A percentile compares a stretch with the other conserved stretches of the same genome.
These are phyloP conservation scores for Moricandia moricandioides DNA, from an alignment of 345 rosid genomes.

Conservation along the genomic window DNA sequence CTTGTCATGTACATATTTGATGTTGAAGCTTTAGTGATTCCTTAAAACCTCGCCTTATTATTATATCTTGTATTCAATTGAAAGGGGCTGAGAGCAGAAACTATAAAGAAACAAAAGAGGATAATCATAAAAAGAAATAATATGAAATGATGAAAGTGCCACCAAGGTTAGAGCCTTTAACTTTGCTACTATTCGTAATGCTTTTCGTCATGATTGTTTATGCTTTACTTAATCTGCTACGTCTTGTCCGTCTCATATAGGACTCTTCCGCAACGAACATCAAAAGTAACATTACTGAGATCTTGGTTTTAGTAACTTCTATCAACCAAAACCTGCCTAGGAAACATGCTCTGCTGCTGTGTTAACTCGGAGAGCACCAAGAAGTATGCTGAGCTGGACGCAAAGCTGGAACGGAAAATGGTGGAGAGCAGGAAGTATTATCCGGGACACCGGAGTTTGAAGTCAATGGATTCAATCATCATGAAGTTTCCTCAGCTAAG, in stretches of 20 bases:
- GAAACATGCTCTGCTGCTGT: conserved; percentile 47
- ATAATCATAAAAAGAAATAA: neutral
- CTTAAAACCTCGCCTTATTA: neutral
- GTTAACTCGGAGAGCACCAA: conserved; percentile 42
- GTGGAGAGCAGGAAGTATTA: conserved; percentile 54
- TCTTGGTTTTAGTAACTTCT: neutral
- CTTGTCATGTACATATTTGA: conserved; percentile 33
- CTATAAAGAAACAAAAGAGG: neutral
- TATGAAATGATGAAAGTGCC: conserved; percentile 31
- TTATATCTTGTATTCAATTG: neutral
- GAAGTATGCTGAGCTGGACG: conserved; percentile 62
- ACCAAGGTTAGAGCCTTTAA: conserved; percentile 28
- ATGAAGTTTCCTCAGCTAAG: conserved; percentile 65
- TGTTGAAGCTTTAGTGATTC: conserved; percentile 11
- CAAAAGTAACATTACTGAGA: conserved; percentile 11
- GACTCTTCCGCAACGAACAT: neutral
- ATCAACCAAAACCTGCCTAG: conserved; percentile 25
- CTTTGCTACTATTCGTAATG: conserved; percentile 22
- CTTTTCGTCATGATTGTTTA: conserved; percentile 29
- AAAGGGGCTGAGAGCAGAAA: neutral
- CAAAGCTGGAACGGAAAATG: conserved; percentile 68
- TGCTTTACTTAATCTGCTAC: conserved; percentile 24
- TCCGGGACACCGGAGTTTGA: conserved; percentile 45
- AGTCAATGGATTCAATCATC: conserved; percentile 67
- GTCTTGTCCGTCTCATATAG: neutral